Evolutionary conservation across 2,329 filamentous ascomycete genomes (phyloP).

Genomic region (Dryadomyces quercus-mongolicae): DNA sequence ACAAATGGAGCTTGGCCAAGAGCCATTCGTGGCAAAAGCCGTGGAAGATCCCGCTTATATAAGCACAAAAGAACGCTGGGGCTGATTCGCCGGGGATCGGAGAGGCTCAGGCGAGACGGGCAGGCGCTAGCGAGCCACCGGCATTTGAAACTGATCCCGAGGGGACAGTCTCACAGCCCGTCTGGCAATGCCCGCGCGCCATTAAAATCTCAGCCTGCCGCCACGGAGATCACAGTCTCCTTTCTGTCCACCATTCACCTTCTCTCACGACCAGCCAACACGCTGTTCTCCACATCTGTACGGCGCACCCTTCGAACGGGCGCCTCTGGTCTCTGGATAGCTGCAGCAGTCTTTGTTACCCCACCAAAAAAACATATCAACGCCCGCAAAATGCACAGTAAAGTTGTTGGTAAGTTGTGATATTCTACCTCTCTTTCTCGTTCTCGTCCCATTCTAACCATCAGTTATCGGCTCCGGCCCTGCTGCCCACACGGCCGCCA

Average conservation of each 20-base stretch:
- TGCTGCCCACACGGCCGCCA: slow-evolving; percentile 90
- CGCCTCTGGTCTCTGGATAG: slow-evolving; percentile 59
- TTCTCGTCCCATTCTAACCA: slow-evolving; percentile 7
- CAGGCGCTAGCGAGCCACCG: not conserved
- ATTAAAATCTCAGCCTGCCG: not conserved
- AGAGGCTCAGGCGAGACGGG: not conserved
- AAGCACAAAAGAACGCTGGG: not conserved
- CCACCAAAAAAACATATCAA: slow-evolving; percentile 35
- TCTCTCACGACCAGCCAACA: slow-evolving; percentile 48
- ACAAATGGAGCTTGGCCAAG: not conserved
- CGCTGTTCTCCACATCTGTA: slow-evolving; percentile 82
- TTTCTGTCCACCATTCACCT: not conserved
- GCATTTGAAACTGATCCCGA: not conserved
- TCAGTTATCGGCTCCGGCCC: slow-evolving; percentile 87
- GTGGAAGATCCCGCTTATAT: not conserved
- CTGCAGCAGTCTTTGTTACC: slow-evolving; percentile 53
- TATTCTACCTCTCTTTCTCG: slow-evolving; percentile 2
- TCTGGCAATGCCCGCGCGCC: not conserved
- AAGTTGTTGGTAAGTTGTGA: slow-evolving; percentile 66
- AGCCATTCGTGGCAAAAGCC: not conserved
- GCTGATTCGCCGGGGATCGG: not conserved
- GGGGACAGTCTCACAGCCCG: not conserved
- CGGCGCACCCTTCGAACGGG: slow-evolving; percentile 66
- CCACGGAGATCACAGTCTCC: not conserved
- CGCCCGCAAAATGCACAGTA: slow-evolving; percentile 69